phyloP scores from a whole-genome alignment of 108 stramenopile genomes.

The Stephanodiscus triporus region DNA sequence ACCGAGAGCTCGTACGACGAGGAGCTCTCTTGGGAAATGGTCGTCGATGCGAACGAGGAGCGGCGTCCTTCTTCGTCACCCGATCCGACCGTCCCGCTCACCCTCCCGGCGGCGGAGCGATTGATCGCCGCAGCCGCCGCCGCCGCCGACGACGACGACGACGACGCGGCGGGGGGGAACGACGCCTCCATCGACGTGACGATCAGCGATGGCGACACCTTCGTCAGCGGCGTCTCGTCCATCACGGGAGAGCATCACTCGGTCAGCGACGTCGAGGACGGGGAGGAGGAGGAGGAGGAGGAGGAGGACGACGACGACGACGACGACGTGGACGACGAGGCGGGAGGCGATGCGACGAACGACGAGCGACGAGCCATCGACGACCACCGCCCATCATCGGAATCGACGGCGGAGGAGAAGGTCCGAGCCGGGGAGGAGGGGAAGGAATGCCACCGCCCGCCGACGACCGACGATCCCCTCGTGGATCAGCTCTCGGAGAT shows the following conservation, averaged over 20 bases:
- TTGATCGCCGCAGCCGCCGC: neutral
- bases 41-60: neutral
- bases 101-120: too few species aligned
- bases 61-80: too few species aligned
- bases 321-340: neutral
- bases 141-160: neutral
- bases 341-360: constrained; percentile 11
- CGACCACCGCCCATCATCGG: neutral
- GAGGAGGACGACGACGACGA: neutral
- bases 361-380: neutral
- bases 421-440: neutral
- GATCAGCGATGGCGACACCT: neutral
- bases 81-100: too few species aligned
- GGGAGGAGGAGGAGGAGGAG: constrained; percentile 4
- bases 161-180: neutral
- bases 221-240: constrained; percentile 10
- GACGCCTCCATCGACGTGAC: neutral
- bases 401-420: neutral
- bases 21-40: constrained; percentile 2
- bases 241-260: constrained; percentile 17
- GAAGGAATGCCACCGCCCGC: neutral
- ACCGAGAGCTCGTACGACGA: constrained; percentile 1
- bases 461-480: neutral
- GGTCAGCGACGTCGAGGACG: neutral
- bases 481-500: constrained; percentile 6